These are phyloP conservation scores for Penicillium palitans DNA, from an alignment of 2,329 filamentous ascomycete genomes.

Conservation along the genomic window DNA sequence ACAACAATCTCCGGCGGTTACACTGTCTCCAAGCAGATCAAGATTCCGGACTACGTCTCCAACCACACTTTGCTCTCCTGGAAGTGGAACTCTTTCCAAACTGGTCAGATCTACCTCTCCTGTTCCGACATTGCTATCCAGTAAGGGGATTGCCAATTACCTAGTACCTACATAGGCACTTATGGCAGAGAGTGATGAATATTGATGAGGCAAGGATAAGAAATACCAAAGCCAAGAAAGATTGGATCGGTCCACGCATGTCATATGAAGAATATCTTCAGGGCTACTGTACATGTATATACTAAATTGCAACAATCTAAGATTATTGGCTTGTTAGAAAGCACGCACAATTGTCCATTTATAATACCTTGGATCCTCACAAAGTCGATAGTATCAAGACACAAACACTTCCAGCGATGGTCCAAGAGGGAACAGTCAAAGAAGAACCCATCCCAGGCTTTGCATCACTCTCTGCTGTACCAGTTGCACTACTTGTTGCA, in stretches of 20 bases:
- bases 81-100: constrained; percentile 59
- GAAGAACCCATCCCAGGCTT: neutral
- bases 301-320: neutral
- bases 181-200: neutral
- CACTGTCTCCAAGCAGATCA: constrained; percentile 54
- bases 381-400: neutral
- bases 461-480: constrained; percentile 2
- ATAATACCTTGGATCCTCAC: neutral
- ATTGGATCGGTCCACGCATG: neutral
- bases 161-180: neutral
- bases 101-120: constrained; percentile 54
- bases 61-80: constrained; percentile 55
- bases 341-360: neutral
- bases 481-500: neutral
- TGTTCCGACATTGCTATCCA: constrained; percentile 55
- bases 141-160: neutral
- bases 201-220: neutral
- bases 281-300: neutral
- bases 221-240: neutral
- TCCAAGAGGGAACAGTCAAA: neutral
- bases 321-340: neutral
- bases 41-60: constrained; percentile 51
- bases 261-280: neutral
- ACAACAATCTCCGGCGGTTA: constrained; percentile 57
- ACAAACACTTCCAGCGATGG: neutral